A percentile compares a stretch with the other conserved stretches of the same genome.
Evolutionary conservation across 2,329 filamentous ascomycete species (phyloP).

Genomic region (Hortaea werneckii): DNA sequence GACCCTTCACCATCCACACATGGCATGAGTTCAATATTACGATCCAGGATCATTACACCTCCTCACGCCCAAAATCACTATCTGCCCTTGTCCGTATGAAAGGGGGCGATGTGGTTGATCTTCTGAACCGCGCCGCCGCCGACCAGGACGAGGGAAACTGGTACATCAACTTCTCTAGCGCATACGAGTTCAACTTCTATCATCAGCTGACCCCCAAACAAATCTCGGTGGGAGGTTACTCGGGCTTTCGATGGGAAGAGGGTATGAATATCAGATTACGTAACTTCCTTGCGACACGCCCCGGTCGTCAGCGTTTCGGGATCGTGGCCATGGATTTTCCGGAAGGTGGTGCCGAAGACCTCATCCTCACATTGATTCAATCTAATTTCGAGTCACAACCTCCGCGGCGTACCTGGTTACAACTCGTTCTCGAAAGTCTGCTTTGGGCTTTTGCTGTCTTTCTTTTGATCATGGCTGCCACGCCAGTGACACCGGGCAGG

Average conservation of each 20-base stretch:
- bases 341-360: slow-evolving; percentile 29
- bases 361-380: slow-evolving; percentile 32
- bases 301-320: slow-evolving; percentile 23
- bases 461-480: slow-evolving; percentile 31
- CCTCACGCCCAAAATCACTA: slow-evolving; percentile 29
- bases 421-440: neutral
- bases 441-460: neutral
- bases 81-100: slow-evolving; percentile 32
- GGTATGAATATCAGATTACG: slow-evolving; percentile 35
- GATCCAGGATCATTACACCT: slow-evolving; percentile 41
- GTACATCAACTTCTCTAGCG: slow-evolving; percentile 37
- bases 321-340: slow-evolving; percentile 29
- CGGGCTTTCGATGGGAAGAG: slow-evolving; percentile 32
- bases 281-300: slow-evolving; percentile 20
- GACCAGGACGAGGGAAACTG: slow-evolving; percentile 21
- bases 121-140: slow-evolving; percentile 28
- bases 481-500: too few relatives aligned
- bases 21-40: slow-evolving; percentile 28
- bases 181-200: slow-evolving; percentile 33
- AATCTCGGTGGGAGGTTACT: slow-evolving; percentile 37
- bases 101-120: slow-evolving; percentile 27
- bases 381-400: slow-evolving; percentile 24
- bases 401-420: neutral
- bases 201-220: slow-evolving; percentile 25
- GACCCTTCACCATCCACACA: slow-evolving; percentile 30